phyloP scores from a whole-genome alignment of 148 eudicot species.

The Dysphania ambrosioides region DNA sequence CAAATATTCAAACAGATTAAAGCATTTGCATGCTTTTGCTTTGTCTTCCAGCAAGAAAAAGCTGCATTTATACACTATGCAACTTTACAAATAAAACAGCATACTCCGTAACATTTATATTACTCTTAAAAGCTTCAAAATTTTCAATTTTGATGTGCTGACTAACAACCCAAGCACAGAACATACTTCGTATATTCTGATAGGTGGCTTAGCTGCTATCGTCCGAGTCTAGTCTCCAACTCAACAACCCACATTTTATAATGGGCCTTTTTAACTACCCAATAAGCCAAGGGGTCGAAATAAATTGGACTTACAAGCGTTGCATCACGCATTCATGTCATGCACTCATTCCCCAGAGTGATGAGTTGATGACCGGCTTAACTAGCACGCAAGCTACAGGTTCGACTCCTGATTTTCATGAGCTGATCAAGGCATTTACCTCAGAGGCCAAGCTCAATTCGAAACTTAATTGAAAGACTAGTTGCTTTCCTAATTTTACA shows the following conservation, averaged over 20 bases:
- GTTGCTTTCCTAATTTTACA: too few species aligned
- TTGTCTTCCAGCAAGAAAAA: slow-evolving; percentile 10
- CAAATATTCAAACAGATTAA: slow-evolving; percentile 3
- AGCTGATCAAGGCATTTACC: too few species aligned
- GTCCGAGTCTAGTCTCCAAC: neutral
- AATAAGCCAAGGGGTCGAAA: too few species aligned
- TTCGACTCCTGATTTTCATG: too few species aligned
- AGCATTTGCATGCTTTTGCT: slow-evolving; percentile 2
- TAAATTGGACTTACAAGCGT: too few species aligned
- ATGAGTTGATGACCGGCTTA: too few species aligned
- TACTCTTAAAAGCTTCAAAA: neutral
- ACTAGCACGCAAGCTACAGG: too few species aligned
- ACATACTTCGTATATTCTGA: neutral
- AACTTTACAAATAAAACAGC: neutral
- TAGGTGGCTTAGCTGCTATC: too few species aligned
- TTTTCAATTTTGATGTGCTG: neutral
- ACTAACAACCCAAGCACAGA: neutral
- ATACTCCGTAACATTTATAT: neutral
- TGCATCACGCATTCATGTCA: too few species aligned
- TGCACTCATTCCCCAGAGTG: too few species aligned
- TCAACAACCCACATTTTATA: neutral
- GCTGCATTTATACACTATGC: neutral
- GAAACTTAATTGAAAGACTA: too few species aligned
- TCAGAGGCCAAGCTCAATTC: too few species aligned
- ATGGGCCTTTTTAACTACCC: neutral